These are phyloP conservation scores for Pichia occidentalis DNA, from an alignment of 805 yeast species.

Conservation along the genomic window DNA sequence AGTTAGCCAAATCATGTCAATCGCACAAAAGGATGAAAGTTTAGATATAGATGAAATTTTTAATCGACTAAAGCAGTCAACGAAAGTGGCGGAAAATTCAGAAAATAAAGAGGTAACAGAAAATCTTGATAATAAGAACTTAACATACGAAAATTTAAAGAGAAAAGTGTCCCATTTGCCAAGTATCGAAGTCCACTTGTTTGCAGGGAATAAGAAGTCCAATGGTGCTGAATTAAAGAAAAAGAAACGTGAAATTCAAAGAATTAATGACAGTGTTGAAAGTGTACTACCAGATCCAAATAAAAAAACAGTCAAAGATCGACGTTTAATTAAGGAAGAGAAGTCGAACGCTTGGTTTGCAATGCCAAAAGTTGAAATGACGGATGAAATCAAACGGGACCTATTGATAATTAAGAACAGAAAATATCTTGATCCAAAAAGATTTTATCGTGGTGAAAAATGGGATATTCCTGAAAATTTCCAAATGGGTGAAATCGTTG, in stretches of 20 bases:
- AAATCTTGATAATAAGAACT: slow-evolving; percentile 24
- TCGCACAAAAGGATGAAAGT: slow-evolving; percentile 7
- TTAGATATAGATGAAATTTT: slow-evolving; percentile 32
- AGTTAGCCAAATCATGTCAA: not conserved
- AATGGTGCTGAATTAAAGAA: slow-evolving; percentile 2
- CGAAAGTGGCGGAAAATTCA: too few relatives aligned
- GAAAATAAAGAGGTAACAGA: slow-evolving; percentile 12
- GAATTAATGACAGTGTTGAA: slow-evolving; percentile 42
- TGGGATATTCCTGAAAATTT: slow-evolving; percentile 62
- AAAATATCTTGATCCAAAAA: slow-evolving; percentile 87
- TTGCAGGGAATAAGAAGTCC: slow-evolving; percentile 8
- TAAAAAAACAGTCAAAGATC: slow-evolving; percentile 16
- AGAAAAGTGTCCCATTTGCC: slow-evolving; percentile 29
- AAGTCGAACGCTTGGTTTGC: slow-evolving; percentile 72
- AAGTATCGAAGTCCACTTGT: slow-evolving; percentile 31
- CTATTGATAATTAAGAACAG: slow-evolving; percentile 74
- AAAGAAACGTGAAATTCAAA: slow-evolving; percentile 19
- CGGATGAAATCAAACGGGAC: slow-evolving; percentile 70
- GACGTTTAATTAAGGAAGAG: slow-evolving; percentile 20
- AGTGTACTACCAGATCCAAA: slow-evolving; percentile 19
- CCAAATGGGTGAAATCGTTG: slow-evolving; percentile 83
- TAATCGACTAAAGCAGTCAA: slow-evolving; percentile 15
- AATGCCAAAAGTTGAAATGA: slow-evolving; percentile 69
- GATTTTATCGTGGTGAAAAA: slow-evolving; percentile 85
- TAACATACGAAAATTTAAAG: slow-evolving; percentile 25